A percentile compares a stretch with the other conserved stretches of the same genome.
Conservation (phyloP, 2,329 filamentous ascomycete genomes). For the Phoma sp. region DNA sequence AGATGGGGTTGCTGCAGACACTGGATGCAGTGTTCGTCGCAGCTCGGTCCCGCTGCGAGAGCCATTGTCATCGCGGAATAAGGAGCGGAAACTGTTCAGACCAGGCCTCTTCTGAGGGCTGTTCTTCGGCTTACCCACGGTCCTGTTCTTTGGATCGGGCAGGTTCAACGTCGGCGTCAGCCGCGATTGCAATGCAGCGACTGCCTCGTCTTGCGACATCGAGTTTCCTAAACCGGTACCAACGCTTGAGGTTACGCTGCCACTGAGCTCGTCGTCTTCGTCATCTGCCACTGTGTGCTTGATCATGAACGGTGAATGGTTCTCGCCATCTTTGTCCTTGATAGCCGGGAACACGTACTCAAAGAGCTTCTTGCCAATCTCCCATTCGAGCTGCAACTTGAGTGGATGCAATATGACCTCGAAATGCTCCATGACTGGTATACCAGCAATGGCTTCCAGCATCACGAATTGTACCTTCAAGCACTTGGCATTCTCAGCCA, state of each 20-base stretch:
- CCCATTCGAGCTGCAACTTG: slow-evolving; percentile 90
- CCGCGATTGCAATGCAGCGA: slow-evolving; percentile 79
- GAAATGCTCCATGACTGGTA: slow-evolving; percentile 96
- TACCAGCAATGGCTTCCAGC: slow-evolving; percentile 96
- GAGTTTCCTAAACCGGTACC: slow-evolving; percentile 27
- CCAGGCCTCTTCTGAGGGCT: slow-evolving; percentile 33
- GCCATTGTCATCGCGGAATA: slow-evolving; percentile 41
- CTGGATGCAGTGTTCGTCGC: slow-evolving; percentile 41
- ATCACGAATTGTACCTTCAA: slow-evolving; percentile 96
- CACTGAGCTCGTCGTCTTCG: slow-evolving; percentile 56
- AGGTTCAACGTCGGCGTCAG: slow-evolving; percentile 78
- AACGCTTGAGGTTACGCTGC: slow-evolving; percentile 27
- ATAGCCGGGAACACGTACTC: slow-evolving; percentile 96
- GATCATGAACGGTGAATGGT: slow-evolving; percentile 67
- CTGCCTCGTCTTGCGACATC: slow-evolving; percentile 51
- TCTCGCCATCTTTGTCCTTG: slow-evolving; percentile 54
- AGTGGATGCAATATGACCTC: slow-evolving; percentile 93
- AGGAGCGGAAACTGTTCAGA: slow-evolving; percentile 40
- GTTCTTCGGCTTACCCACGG: slow-evolving; percentile 34
- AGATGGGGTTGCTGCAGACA: slow-evolving; percentile 24
- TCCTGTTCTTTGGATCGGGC: slow-evolving; percentile 51
- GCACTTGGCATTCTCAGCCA: slow-evolving; percentile 75
- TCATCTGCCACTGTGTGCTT: slow-evolving; percentile 57
- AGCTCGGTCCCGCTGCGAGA: slow-evolving; percentile 40
- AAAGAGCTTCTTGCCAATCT: slow-evolving; percentile 90